These are phyloP conservation scores for Metschnikowia noctiluminum DNA, from an alignment of 805 yeast species.

Conservation along the genomic window DNA sequence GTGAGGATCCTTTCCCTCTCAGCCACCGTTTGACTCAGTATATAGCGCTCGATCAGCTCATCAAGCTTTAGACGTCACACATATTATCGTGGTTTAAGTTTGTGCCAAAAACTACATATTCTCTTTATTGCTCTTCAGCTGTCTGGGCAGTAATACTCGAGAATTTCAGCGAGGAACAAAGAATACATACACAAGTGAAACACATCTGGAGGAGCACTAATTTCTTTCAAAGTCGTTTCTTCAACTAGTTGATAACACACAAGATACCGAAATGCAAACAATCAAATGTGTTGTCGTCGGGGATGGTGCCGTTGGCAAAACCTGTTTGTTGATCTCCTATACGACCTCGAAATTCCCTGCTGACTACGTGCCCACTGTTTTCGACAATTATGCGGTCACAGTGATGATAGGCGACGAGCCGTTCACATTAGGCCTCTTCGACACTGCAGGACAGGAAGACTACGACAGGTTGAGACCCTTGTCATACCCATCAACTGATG, in stretches of 20 bases:
- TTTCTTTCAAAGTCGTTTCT: too few species aligned
- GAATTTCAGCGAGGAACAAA: neutral
- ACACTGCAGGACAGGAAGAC: slow-evolving; percentile 99
- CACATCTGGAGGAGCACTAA: slow-evolving; percentile 3
- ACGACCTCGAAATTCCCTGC: slow-evolving; percentile 97
- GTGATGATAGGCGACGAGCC: slow-evolving; percentile 98
- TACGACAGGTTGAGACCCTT: slow-evolving; percentile 96
- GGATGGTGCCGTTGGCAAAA: slow-evolving; percentile 99
- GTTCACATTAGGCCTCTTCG: slow-evolving; percentile 93
- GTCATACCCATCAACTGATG: slow-evolving; percentile 96
- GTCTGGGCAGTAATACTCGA: neutral
- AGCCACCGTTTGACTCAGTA: neutral
- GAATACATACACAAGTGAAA: slow-evolving; percentile 2
- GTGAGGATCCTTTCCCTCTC: slow-evolving; percentile 7
- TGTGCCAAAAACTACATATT: neutral
- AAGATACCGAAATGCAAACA: slow-evolving; percentile 42
- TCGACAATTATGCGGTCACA: slow-evolving; percentile 91
- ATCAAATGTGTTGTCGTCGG: slow-evolving; percentile 98
- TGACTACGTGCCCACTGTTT: slow-evolving; percentile 98
- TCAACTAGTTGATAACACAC: neutral
- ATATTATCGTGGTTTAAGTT: neutral
- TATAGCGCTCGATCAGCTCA: neutral
- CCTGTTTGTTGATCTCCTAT: slow-evolving; percentile 91
- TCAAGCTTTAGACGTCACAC: neutral
- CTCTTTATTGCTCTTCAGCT: neutral